Base-by-base conservation (phyloP, 352 stramenopile species). In the Globisporangium canariense region DNA sequence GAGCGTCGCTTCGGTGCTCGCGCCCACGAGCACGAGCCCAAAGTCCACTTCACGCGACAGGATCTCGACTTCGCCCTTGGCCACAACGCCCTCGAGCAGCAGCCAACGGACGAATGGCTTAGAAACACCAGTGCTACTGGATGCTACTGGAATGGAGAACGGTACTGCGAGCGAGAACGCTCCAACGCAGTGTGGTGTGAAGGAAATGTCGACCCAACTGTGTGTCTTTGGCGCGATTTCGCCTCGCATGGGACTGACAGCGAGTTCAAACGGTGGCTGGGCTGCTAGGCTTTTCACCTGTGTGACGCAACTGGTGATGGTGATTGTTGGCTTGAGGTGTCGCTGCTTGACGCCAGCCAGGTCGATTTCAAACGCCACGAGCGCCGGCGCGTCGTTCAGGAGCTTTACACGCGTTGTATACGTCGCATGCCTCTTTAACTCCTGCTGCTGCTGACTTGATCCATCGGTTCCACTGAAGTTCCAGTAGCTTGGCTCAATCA, bases 21-120 rank as follows among this genome's bases (percentile, higher is more conserved):
- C 69, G 18, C 82, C 81, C 4, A 87, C 82, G 4, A 88, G 68
- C 2, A 94, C 83, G 34, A 92, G 73, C 0, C 86, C 86, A 61
- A 94, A 94, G 62, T 94, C 83, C 22, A 94, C 66, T 55, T 94
- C 81, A 0, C 64, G 40, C 1, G 67, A 73, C 11, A 77, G 38
- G 25, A 94, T 78, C 14, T 77, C 64, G 5, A 94, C 74, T 32
- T 77, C 58, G 4, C 78, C 68, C 1, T 28, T 54, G 14, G 69
- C 70, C 14, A 92, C 78, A 0, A 53, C 32, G 6, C 81, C 84
- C 68, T 88, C 73, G 10, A 90, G 61, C 28, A 83, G 67, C 60
- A 91, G 30, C 77, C 75, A 88, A 1, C 77, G 80, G 52, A 81
- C 72, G 51, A 83, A 81, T 0, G 8, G 25, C 4, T n/a, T 5